These are phyloP conservation scores for Pseudoneurospora amorphoporcata DNA, from an alignment of 495 filamentous ascomycete genomes.

Conservation along the genomic window DNA sequence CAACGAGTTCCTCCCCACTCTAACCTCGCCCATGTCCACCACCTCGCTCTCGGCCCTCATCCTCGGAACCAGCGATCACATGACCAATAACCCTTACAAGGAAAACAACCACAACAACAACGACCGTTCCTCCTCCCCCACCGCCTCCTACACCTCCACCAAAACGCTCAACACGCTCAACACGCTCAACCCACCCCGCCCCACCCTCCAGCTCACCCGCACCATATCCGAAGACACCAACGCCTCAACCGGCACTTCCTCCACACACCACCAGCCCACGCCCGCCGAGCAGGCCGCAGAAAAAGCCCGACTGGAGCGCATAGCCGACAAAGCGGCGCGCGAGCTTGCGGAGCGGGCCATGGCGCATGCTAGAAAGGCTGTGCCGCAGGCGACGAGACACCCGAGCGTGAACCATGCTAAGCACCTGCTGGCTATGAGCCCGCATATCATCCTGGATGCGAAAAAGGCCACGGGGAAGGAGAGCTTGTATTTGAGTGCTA, in stretches of 20 bases:
- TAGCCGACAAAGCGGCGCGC: constrained; percentile 35
- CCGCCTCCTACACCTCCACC: constrained; percentile 1
- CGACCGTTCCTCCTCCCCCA: constrained; percentile 4
- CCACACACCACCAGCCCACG: constrained; percentile 12
- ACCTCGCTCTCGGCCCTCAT: constrained; percentile 6
- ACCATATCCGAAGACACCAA: neutral
- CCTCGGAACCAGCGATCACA: neutral
- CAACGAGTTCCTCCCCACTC: constrained; percentile 2
- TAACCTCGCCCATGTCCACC: neutral
- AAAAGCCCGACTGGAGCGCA: constrained; percentile 41
- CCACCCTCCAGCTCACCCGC: neutral
- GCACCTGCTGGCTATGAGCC: constrained; percentile 35
- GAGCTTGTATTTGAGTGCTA: constrained; percentile 62
- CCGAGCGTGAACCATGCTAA: constrained; percentile 37
- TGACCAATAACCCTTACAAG: neutral
- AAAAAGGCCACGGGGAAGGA: constrained; percentile 49
- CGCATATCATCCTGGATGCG: constrained; percentile 46
- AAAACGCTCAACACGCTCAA: neutral
- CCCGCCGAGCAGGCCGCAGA: constrained; percentile 36
- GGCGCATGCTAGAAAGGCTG: constrained; percentile 34
- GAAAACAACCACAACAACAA: neutral
- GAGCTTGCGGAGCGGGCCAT: constrained; percentile 37
- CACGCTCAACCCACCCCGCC: neutral
- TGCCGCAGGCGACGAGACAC: constrained; percentile 34
- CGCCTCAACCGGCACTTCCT: neutral